Conservation (phyloP, 1,284 basidiomycete genomes). For the Sanghuangporus baumii region DNA sequence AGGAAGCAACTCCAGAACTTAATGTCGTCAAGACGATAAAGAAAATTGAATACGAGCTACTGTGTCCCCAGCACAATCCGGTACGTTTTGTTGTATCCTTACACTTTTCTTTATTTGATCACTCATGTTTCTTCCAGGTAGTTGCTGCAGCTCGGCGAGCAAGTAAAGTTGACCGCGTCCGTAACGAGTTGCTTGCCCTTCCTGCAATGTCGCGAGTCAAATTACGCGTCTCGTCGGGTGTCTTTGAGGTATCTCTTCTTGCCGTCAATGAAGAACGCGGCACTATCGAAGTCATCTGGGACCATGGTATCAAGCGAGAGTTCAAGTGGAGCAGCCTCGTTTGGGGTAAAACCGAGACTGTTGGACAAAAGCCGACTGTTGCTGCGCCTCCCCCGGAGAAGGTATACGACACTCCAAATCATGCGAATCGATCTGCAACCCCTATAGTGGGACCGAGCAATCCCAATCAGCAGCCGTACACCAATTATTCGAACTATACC, state of each 20-base stretch:
- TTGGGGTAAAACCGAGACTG: conserved; percentile 43
- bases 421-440: background rate
- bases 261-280: conserved; percentile 61
- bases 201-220: conserved; percentile 70
- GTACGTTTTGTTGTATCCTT: conserved; percentile 38
- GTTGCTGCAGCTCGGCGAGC: conserved; percentile 68
- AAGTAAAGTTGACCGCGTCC: conserved; percentile 60
- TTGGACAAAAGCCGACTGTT: conserved; percentile 16
- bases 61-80: conserved; percentile 82
- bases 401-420: background rate
- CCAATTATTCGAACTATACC: background rate
- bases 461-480: background rate
- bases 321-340: conserved; percentile 78
- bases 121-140: conserved; percentile 36
- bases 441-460: background rate
- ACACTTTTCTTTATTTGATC: conserved; percentile 5
- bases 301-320: conserved; percentile 59
- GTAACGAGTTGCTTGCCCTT: conserved; percentile 61
- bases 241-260: conserved; percentile 74
- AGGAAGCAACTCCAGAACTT: conserved; percentile 20
- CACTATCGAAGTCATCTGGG: conserved; percentile 78
- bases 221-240: conserved; percentile 70
- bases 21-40: conserved; percentile 57
- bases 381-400: conserved; percentile 3
- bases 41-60: conserved; percentile 65